A percentile compares a stretch with the other conserved stretches of the same genome.
phyloP scores from a whole-genome alignment of 108 stramenopile species.

The Cyclotella baltica region DNA sequence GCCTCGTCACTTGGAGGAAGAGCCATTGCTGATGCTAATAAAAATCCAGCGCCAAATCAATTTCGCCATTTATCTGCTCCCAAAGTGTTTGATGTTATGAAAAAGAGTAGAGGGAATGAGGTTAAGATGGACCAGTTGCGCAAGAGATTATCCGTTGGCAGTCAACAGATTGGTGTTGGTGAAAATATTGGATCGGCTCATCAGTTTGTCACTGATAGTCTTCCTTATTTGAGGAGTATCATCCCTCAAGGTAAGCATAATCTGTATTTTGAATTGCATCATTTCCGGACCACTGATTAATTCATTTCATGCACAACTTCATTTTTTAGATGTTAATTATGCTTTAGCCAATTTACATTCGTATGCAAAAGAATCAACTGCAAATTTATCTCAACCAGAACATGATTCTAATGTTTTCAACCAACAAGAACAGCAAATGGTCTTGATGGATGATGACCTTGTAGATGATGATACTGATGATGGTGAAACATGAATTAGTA shows the following conservation, averaged over 20 bases:
- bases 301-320: constrained; percentile 15
- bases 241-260: constrained; percentile 55
- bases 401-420: background rate
- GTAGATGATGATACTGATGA: constrained; percentile 43
- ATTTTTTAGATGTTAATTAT: constrained; percentile 55
- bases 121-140: constrained; percentile 58
- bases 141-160: constrained; percentile 43
- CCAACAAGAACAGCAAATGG: constrained; percentile 3
- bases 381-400: constrained; percentile 2
- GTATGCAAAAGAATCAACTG: constrained; percentile 40
- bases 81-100: constrained; percentile 70
- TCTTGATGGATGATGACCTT: constrained; percentile 49
- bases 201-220: constrained; percentile 64
- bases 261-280: constrained; percentile 1
- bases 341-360: constrained; percentile 66
- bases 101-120: constrained; percentile 70
- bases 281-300: background rate
- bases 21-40: constrained; percentile 71
- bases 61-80: constrained; percentile 85
- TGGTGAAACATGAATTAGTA: constrained; percentile 7
- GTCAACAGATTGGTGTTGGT: constrained; percentile 30
- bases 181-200: constrained; percentile 53
- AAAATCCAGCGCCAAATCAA: constrained; percentile 67
- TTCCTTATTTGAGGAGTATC: constrained; percentile 65
- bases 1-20: constrained; percentile 69